Conservation (phyloP, 1,284 basidiomycete species). For the Puccinia polysora region DNA sequence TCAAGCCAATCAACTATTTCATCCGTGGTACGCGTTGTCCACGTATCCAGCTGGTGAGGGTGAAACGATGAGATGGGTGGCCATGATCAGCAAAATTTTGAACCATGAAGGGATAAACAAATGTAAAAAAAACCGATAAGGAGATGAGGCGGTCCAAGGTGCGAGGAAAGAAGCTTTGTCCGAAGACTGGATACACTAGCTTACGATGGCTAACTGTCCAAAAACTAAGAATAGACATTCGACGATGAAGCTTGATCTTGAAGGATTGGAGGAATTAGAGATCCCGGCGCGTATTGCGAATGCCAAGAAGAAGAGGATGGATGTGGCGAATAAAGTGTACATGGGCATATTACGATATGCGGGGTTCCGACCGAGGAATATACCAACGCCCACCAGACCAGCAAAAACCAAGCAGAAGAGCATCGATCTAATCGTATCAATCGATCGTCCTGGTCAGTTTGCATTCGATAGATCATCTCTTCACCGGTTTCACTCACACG, state of each 20-base stretch:
- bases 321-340: conserved; percentile 13
- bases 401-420: conserved; percentile 35
- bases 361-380: conserved; percentile 6
- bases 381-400: neutral
- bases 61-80: neutral
- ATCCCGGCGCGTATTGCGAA: conserved; percentile 40
- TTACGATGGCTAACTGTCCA: conserved; percentile 26
- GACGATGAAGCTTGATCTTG: conserved; percentile 25
- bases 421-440: conserved; percentile 22
- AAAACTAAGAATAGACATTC: conserved; percentile 34
- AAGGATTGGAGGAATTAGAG: neutral
- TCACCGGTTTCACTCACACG: neutral
- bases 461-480: neutral
- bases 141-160: neutral
- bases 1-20: conserved; percentile 19
- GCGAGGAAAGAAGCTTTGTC: neutral
- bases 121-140: neutral
- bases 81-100: neutral
- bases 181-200: neutral
- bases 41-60: conserved; percentile 22
- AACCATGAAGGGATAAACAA: neutral
- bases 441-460: neutral
- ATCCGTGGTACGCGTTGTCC: conserved; percentile 26
- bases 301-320: conserved; percentile 18
- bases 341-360: conserved; percentile 14